Conservation (phyloP, 139 green algal genomes). For the Volvox africanus region DNA sequence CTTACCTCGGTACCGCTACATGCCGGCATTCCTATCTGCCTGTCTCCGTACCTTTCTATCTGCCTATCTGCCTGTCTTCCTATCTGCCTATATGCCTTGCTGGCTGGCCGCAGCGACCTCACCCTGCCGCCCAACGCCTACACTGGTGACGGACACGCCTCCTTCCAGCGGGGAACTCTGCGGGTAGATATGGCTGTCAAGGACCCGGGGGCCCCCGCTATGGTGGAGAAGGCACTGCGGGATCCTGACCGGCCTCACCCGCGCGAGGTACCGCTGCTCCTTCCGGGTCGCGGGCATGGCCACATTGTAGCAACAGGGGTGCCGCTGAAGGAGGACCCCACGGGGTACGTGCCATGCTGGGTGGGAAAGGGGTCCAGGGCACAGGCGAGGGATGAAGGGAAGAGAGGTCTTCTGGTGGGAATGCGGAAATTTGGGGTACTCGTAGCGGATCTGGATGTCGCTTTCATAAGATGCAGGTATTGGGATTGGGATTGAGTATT, state of each 20-base stretch:
- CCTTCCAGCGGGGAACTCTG: slow-evolving; percentile 34
- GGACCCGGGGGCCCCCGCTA: slow-evolving; percentile 32
- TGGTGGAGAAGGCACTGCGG: slow-evolving; percentile 36
- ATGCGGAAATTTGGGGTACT: too few relatives aligned
- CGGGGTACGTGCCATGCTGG: background rate
- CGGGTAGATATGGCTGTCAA: background rate
- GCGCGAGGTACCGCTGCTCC: slow-evolving; percentile 19
- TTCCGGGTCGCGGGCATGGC: background rate
- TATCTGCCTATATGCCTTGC: too few relatives aligned
- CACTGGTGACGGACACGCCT: slow-evolving; percentile 20
- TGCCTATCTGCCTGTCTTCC: too few relatives aligned
- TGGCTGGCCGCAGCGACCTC: background rate
- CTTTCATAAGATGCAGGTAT: too few relatives aligned
- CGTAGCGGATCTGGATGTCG: too few relatives aligned
- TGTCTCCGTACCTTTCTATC: too few relatives aligned
- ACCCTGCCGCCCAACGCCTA: slow-evolving; percentile 15
- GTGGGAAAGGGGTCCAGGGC: background rate
- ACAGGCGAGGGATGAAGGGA: background rate
- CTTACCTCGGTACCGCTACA: too few relatives aligned
- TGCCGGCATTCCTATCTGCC: too few relatives aligned
- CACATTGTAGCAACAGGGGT: background rate
- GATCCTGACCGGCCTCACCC: slow-evolving; percentile 42
- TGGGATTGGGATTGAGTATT: too few relatives aligned
- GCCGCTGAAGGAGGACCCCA: slow-evolving; percentile 16
- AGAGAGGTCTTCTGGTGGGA: background rate